phyloP scores from a whole-genome alignment of 1,284 basidiomycete species.

The Sanghuangporus sanghuang region DNA sequence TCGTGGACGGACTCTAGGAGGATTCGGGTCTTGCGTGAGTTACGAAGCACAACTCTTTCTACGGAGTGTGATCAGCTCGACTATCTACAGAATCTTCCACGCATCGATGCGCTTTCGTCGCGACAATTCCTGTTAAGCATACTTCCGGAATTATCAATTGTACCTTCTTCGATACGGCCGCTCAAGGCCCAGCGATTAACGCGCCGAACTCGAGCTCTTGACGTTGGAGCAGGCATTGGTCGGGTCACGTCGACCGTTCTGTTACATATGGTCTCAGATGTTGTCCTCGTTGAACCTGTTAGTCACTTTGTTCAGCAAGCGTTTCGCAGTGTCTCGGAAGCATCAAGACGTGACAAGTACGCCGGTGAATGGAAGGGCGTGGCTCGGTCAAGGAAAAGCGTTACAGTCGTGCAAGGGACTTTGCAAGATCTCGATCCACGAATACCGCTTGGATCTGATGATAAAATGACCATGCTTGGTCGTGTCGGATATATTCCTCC shows the following conservation, averaged over 20 bases:
- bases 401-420: conserved; percentile 74
- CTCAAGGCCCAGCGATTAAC: conserved; percentile 27
- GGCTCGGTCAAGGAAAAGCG: conserved; percentile 57
- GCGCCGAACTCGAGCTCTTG: conserved; percentile 66
- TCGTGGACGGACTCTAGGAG: conserved; percentile 38
- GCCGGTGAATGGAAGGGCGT: conserved; percentile 56
- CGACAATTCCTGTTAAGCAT: conserved; percentile 81
- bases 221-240: conserved; percentile 89
- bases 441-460: conserved; percentile 15
- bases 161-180: conserved; percentile 61
- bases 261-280: conserved; percentile 78
- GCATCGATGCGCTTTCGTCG: conserved; percentile 84
- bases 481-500: conserved; percentile 51
- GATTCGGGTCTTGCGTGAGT: conserved; percentile 67
- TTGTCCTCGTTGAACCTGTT: conserved; percentile 86
- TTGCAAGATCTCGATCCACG: conserved; percentile 75
- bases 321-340: conserved; percentile 34
- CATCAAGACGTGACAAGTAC: conserved; percentile 13
- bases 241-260: conserved; percentile 84
- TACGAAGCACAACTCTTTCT: conserved; percentile 10
- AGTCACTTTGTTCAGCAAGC: conserved; percentile 72
- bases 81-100: conserved; percentile 69
- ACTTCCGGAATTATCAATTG: conserved; percentile 70
- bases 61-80: conserved; percentile 12
- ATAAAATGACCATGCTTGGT: conserved; percentile 40